Base-by-base conservation (phyloP, 2,329 filamentous ascomycete species). In the Thielaviopsis populi region DNA sequence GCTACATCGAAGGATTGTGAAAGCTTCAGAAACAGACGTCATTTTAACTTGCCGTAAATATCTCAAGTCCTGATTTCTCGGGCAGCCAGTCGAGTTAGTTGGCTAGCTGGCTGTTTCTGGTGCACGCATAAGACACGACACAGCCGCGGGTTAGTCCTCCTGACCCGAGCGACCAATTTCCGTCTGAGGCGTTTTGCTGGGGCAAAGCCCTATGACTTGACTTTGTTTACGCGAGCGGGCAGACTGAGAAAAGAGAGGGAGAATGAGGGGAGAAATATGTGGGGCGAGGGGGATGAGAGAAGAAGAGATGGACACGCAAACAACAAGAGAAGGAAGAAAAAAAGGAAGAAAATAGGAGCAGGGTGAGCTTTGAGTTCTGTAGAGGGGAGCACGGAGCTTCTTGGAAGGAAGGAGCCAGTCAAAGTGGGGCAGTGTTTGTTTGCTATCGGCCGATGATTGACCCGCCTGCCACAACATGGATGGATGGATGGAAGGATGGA, bases 311-410 rank as follows among this genome's bases (percentile, higher is more conserved):
- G 50, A 3, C n/a, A n/a, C n/a, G n/a, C n/a, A 54, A 13, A 48
- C 11, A 3, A 24, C 19, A n/a, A 10, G n/a, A 24, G 13, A 7
- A 22, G 27, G 22, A 33, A 17, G 15, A 27, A 10, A 30, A 54
- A 24, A 15, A 15, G 15, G 24, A 19, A 24, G 11, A 27, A 6
- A 54, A 8, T 10, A 30, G 27, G 37, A 59, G 37, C 17, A 59
- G 42, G 17, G n/a, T 59, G 56, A 8, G 33, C 37, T 19, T 59
- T 3, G 30, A 41, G 19, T 19, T 40, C 27, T 54, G 24, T 7
- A 30, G 50, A 13, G 48, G 66, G 66, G 63, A 62, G 67, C 62
- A 65, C 53, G 53, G 54, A 42, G 41, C 63, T 60, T 59, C 58
- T 42, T 22, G 41, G 53, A 37, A 65, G 63, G 66, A 65, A 66